Conservation (phyloP, 768 basidiomycete genomes). For the Symmetrospora coprosmae region DNA sequence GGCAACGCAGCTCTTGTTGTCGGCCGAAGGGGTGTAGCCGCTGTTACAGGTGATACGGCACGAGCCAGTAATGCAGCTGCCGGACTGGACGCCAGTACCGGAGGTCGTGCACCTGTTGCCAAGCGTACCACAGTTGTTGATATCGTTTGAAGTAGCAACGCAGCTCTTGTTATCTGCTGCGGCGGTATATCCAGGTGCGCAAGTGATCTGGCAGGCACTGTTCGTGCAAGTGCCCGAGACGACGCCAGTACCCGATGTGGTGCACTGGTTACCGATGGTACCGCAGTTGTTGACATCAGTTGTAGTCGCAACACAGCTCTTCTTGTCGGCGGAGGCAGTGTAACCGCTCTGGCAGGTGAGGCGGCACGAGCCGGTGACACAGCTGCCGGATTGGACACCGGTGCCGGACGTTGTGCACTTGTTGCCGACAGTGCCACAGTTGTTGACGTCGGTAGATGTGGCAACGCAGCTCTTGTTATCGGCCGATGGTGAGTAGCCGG, state of each 20-base stretch:
- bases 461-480: conserved; percentile 11
- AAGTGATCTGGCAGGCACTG: conserved; percentile 15
- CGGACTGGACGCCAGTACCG: background rate
- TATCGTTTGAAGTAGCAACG: background rate
- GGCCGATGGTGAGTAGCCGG: conserved; percentile 1
- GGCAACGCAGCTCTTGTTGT: conserved; percentile 9
- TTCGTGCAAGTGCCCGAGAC: background rate
- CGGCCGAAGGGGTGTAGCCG: background rate
- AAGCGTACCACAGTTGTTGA: conserved; percentile 19
- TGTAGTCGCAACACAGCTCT: background rate
- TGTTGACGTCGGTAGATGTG: conserved; percentile 8
- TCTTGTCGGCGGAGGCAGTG: background rate
- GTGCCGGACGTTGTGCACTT: conserved; percentile 7
- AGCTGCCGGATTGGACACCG: background rate
- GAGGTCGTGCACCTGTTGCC: conserved; percentile 11
- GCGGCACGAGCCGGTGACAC: background rate
- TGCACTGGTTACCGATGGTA: background rate
- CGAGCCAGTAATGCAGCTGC: background rate
- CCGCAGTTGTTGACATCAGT: no score
- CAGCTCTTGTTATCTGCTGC: conserved; percentile 6
- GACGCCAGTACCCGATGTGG: background rate
- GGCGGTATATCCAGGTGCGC: conserved; percentile 19
- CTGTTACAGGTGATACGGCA: background rate
- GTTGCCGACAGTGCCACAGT: conserved; percentile 14
- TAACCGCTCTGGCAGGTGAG: background rate